These are phyloP conservation scores for Penicillium parvum DNA, from an alignment of 495 filamentous ascomycete species.

Conservation along the genomic window DNA sequence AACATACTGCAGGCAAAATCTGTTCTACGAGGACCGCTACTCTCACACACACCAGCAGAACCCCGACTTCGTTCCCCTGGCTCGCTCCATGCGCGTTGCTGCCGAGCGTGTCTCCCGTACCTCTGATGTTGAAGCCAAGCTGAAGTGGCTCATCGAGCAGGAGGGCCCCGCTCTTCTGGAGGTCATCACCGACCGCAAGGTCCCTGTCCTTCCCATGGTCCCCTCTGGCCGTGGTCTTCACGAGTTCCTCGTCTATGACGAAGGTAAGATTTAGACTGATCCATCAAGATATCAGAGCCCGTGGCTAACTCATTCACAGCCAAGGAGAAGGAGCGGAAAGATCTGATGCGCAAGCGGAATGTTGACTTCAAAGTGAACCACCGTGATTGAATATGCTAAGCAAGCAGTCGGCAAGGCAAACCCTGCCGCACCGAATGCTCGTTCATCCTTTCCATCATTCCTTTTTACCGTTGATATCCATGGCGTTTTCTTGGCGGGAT, in stretches of 20 bases:
- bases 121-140: conserved; percentile 66
- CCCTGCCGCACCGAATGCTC: conserved; percentile 7
- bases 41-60: conserved; percentile 90
- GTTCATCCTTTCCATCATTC: conserved; percentile 25
- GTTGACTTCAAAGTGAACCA: conserved; percentile 28
- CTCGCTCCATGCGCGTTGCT: conserved; percentile 77
- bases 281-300: not conserved
- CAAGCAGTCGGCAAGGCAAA: conserved; percentile 20
- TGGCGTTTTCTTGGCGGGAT: conserved; percentile 43
- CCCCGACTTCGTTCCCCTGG: conserved; percentile 80
- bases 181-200: conserved; percentile 71
- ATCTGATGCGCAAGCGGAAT: conserved; percentile 65
- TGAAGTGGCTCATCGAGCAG: conserved; percentile 84
- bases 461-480: conserved; percentile 42
- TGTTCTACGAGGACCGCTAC: conserved; percentile 92
- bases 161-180: conserved; percentile 73
- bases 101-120: conserved; percentile 60
- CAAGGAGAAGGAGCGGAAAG: conserved; percentile 70
- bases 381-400: conserved; percentile 12
- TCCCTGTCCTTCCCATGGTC: conserved; percentile 98
- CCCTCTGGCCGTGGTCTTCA: conserved; percentile 80
- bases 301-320: conserved; percentile 42
- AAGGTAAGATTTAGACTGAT: conserved; percentile 48
- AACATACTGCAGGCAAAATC: conserved; percentile 55
- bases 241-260: conserved; percentile 90